Base-by-base conservation (phyloP, 1,284 basidiomycete genomes). In the Sporisorium iseilematis-ciliati region DNA sequence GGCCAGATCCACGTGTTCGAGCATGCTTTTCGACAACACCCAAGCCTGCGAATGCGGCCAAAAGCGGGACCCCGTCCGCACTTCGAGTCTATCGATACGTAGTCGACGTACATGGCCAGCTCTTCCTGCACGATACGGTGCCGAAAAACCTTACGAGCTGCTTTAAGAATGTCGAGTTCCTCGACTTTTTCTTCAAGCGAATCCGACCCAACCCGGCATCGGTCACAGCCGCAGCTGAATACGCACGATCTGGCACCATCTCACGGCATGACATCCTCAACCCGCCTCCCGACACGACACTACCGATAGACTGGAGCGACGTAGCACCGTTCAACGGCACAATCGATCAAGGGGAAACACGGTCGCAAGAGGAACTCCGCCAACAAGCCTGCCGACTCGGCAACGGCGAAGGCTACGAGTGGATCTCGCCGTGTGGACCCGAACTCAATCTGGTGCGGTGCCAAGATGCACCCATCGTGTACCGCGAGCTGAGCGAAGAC, bases 81-180 rank as follows among this genome's bases (percentile, higher is more conserved):
- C 63, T 70, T 4, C 74, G 84, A 3, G 70, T 80, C 2, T 85
- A 85, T 35, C 59, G 74, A 33, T 85, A 85, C 66, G 82, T 81
- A 43, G 59, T 84, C 10, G 81, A 85, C 55, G 68, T 81, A 4
- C 82, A 86, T 54, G 85, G 85, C 0, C 83, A 79, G 52, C 77
- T 86, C 12, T 86, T 84, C 58, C 65, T 86, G 25, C 82, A 84
- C 20, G 67, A 77, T 21, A 79, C 84, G 1, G 75, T 78, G 7
- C 78, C 78, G 1, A 83, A 85, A 58, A 86, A 85, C 57, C 75
- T 85, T 42, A 85, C 84, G 3, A 81, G 80, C 43, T 85, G 70
- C 49, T 64, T 62, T 56, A 78, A 73, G 51, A 71, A 68, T 46
- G 25, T 43, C 43, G 65, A 68, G n/a, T 81, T 81, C 40, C 64